Evolutionary conservation across 805 yeast genomes (phyloP), one percentile per base, ranked within the genome.

Genomic region (Helenozyma baotianmanensis): DNA sequence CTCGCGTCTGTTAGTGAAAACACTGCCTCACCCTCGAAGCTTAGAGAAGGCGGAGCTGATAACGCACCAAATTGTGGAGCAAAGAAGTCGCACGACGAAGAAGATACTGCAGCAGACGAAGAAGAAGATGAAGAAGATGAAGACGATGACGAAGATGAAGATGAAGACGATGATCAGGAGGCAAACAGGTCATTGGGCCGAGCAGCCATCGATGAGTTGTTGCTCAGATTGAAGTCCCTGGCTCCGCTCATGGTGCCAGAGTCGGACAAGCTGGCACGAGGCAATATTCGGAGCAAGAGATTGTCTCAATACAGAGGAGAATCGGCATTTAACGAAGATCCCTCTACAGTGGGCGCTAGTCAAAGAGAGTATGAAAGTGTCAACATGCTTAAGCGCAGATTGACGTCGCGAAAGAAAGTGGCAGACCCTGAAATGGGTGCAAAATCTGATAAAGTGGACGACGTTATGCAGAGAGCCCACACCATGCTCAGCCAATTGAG

Each of bases 301-400:
- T 6, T 17, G 19, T 17, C 19, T 8, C 8, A 17, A 5, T 17
- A 17, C 8, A 5, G 8, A 8, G 19, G 8, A 5, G 19, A 17
- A 8, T 17, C 29, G 12, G 29, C 21, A 16, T 28, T 30, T 9
- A 27, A 28, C 14, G n/a, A n/a, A n/a, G n/a, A n/a, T n/a, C n/a
- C n/a, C n/a, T n/a, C n/a, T n/a, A n/a, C n/a, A n/a, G n/a, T n/a
- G n/a, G n/a, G n/a, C n/a, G n/a, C n/a, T n/a, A n/a, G n/a, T n/a
- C n/a, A n/a, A n/a, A n/a, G n/a, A n/a, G 43, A 40, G 21, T 66
- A 66, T 38, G 69, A 63, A 33, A 66, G 69, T 38, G 70, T 66
- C 15, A 56, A 51, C 32, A 32, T 50, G 22, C 48, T 65, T 33
- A 60, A 60, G 36, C 42, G 70, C 35, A 47, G 72, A 36, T 40